These are phyloP conservation scores for Leccinum rimulosum DNA, from an alignment of 768 basidiomycete genomes.

Conservation along the genomic window DNA sequence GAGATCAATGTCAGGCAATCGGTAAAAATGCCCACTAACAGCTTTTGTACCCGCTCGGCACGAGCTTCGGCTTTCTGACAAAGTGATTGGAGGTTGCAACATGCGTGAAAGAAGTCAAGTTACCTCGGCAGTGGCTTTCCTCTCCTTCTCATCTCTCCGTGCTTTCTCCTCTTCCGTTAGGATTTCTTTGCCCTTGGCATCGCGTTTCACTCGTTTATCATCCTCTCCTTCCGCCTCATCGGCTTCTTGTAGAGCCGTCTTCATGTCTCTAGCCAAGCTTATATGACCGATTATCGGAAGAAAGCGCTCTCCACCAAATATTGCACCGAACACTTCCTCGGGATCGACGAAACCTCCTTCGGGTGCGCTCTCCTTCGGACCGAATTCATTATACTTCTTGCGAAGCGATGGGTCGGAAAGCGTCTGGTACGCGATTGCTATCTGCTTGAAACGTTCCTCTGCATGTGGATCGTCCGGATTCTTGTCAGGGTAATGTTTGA, in stretches of 20 bases:
- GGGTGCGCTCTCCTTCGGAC: constrained; percentile 73
- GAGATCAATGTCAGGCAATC: background rate
- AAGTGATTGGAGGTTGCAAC: constrained; percentile 9
- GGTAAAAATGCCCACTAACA: constrained; percentile 31
- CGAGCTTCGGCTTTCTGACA: constrained; percentile 76
- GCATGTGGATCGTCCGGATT: constrained; percentile 84
- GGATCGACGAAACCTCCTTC: constrained; percentile 90
- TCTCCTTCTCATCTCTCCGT: constrained; percentile 69
- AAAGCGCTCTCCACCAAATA: constrained; percentile 89
- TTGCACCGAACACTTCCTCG: constrained; percentile 74
- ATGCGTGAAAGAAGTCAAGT: constrained; percentile 1
- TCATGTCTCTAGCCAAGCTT: constrained; percentile 89
- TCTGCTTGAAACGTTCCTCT: constrained; percentile 86
- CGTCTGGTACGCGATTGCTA: constrained; percentile 87
- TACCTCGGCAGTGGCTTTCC: constrained; percentile 68
- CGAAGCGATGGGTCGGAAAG: constrained; percentile 75
- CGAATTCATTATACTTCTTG: constrained; percentile 90
- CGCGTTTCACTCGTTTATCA: constrained; percentile 42
- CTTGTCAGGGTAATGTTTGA: constrained; percentile 92
- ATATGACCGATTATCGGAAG: constrained; percentile 86
- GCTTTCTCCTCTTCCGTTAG: constrained; percentile 70
- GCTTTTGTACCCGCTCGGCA: constrained; percentile 68
- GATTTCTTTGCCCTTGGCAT: constrained; percentile 53
- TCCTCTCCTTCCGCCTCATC: constrained; percentile 61
- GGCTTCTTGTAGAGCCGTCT: constrained; percentile 85